Conservation (phyloP, 2,329 filamentous ascomycete species). For the Verticillium longisporum region DNA sequence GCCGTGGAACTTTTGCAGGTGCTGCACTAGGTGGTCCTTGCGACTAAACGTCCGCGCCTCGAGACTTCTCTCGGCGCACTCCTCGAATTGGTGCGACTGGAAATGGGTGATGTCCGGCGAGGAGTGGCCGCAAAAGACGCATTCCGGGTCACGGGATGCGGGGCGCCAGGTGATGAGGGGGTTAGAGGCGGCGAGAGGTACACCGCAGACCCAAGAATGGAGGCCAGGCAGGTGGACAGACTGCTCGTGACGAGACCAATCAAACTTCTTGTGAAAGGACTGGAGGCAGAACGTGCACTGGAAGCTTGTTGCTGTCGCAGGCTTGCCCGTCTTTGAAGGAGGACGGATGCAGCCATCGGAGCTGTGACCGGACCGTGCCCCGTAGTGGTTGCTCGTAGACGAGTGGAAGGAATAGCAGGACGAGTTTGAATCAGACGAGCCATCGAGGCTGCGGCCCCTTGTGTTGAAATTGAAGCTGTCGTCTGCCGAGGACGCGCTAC, state of each 20-base stretch:
- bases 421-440: conserved; percentile 13
- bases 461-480: conserved; percentile 19
- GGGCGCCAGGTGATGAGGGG: conserved; percentile 42
- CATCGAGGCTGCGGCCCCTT: conserved; percentile 7
- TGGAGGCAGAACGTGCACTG: conserved; percentile 30
- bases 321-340: not conserved
- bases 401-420: conserved; percentile 9
- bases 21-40: conserved; percentile 35
- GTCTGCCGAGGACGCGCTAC: conserved; percentile 22
- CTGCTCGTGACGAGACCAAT: conserved; percentile 41
- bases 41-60: conserved; percentile 33
- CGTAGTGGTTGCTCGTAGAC: not conserved
- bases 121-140: conserved; percentile 28
- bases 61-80: conserved; percentile 40
- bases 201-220: conserved; percentile 40
- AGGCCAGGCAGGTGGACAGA: conserved; percentile 35
- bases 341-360: conserved; percentile 2
- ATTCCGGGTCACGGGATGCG: conserved; percentile 32
- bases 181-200: conserved; percentile 22
- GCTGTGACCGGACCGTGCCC: not conserved
- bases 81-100: conserved; percentile 31
- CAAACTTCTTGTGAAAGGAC: conserved; percentile 31
- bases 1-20: conserved; percentile 31
- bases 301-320: conserved; percentile 17
- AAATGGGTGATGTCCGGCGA: conserved; percentile 27